These are phyloP conservation scores for Nothophoma quercina DNA, from an alignment of 2,329 filamentous ascomycete genomes.

Conservation along the genomic window DNA sequence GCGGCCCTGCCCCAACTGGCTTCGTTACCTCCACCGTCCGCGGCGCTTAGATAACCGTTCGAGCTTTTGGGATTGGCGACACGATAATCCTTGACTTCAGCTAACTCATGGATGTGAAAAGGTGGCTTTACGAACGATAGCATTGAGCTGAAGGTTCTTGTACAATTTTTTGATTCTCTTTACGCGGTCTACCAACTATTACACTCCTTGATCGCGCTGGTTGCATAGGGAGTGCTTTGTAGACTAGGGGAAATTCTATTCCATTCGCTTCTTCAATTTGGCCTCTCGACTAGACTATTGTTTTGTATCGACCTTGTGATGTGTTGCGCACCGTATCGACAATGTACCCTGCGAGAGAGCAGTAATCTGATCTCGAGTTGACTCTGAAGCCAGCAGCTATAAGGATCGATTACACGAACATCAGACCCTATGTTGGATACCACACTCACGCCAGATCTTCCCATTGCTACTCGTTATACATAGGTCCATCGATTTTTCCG, in stretches of 20 bases:
- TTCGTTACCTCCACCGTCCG: constrained; percentile 13
- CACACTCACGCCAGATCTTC: no score
- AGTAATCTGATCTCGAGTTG: no score
- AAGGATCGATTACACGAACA: no score
- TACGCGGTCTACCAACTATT: background rate
- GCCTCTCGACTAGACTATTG: no score
- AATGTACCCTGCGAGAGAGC: no score
- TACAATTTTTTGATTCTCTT: constrained; percentile 2
- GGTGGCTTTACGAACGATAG: background rate
- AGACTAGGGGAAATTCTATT: background rate
- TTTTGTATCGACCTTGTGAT: no score
- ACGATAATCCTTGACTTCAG: constrained; percentile 1
- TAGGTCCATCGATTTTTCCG: no score
- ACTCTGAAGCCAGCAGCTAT: no score
- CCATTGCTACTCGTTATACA: no score
- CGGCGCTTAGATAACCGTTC: constrained; percentile 5
- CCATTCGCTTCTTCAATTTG: constrained; percentile 1
- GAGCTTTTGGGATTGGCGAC: background rate
- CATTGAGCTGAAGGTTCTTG: constrained; percentile 5
- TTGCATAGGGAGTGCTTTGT: background rate
- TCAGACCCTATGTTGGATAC: no score
- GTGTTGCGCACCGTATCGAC: no score
- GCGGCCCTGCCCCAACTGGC: background rate
- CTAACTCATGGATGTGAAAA: background rate
- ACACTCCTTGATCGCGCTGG: constrained; percentile 17